Conservation (phyloP, 345 rosid species). For the Populus alba region DNA sequence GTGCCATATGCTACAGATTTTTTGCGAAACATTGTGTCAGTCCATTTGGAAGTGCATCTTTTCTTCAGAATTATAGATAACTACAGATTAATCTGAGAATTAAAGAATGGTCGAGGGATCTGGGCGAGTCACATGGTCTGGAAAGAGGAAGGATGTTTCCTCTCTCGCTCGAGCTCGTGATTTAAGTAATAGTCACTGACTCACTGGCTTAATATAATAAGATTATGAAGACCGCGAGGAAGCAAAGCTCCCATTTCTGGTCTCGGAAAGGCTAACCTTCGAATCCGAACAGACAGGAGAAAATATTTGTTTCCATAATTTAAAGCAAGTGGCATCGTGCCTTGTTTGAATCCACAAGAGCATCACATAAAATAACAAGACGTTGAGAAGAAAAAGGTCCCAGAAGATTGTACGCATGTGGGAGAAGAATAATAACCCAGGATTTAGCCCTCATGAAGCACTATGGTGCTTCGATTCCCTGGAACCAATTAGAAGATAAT, state of each 20-base stretch:
- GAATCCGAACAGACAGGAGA: not conserved
- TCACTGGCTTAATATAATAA: not conserved
- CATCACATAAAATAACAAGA: not conserved
- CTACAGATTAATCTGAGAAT: slow-evolving; percentile 29
- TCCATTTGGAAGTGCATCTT: slow-evolving; percentile 11
- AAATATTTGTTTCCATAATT: not conserved
- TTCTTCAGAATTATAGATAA: slow-evolving; percentile 19
- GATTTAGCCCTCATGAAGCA: not conserved
- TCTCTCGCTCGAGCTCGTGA: slow-evolving; percentile 6
- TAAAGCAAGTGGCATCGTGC: slow-evolving; percentile 4
- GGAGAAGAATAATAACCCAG: not conserved
- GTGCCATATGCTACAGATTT: slow-evolving; percentile 2
- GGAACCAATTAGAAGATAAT: slow-evolving; percentile 9
- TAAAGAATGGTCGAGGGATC: slow-evolving; percentile 10
- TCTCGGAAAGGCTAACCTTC: slow-evolving; percentile 17
- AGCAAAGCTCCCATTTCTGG: slow-evolving; percentile 3
- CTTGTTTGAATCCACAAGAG: not conserved
- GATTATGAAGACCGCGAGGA: not conserved
- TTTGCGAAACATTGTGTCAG: slow-evolving; percentile 12
- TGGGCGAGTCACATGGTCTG: slow-evolving; percentile 33
- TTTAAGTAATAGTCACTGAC: slow-evolving; percentile 1
- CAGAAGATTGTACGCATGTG: slow-evolving; percentile 12
- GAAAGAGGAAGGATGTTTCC: slow-evolving; percentile 46
- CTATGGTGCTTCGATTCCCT: slow-evolving; percentile 16
- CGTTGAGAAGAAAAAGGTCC: not conserved